Conservation (phyloP, 2,329 filamentous ascomycete species). For the Venturiaceae sp. region DNA sequence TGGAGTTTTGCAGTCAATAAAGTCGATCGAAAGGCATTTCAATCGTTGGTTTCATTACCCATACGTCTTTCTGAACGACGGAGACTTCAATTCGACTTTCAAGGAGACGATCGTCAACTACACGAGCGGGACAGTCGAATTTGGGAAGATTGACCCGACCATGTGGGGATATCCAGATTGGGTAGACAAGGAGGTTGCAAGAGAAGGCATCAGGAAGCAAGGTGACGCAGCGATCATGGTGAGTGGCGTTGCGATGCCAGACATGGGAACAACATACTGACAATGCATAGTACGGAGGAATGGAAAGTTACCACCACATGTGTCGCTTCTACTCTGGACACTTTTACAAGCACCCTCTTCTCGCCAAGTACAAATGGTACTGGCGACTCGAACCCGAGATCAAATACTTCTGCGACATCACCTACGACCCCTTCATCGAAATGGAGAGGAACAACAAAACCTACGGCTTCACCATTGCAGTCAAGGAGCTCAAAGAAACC, state of each 20-base stretch:
- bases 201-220: constrained; percentile 93
- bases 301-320: constrained; percentile 99
- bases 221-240: constrained; percentile 92
- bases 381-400: constrained; percentile 99
- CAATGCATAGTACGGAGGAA: constrained; percentile 75
- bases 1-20: constrained; percentile 91
- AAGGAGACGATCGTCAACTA: constrained; percentile 81
- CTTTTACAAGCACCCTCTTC: constrained; percentile 93
- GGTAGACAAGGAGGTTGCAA: constrained; percentile 87
- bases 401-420: constrained; percentile 99
- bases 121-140: constrained; percentile 80
- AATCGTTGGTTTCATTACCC: constrained; percentile 98
- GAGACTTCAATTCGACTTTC: constrained; percentile 91
- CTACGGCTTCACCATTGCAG: constrained; percentile 96
- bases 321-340: constrained; percentile 98
- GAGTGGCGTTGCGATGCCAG: constrained; percentile 55
- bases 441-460: constrained; percentile 96
- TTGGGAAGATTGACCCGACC: constrained; percentile 79
- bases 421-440: constrained; percentile 92
- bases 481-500: constrained; percentile 95
- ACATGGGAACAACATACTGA: constrained; percentile 51
- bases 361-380: constrained; percentile 98
- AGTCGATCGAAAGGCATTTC: constrained; percentile 97
- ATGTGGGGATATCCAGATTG: constrained; percentile 98
- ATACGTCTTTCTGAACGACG: constrained; percentile 97